Evolutionary conservation across 306 rosid species (phyloP).

Genomic region (Quercus gilva): DNA sequence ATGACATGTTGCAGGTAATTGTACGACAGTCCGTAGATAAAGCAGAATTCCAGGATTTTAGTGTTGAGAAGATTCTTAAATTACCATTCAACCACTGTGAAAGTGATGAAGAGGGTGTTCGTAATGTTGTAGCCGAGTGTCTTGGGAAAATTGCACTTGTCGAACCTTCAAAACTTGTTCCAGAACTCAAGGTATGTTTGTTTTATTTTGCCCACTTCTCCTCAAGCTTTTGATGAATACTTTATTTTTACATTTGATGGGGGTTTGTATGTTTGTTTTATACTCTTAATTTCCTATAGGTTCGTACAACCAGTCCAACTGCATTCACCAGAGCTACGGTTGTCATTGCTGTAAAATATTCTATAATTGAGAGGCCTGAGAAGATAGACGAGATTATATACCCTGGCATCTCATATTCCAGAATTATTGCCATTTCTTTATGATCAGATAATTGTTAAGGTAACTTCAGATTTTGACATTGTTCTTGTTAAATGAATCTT

Average conservation of each 20-base stretch:
- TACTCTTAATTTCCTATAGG: conserved; percentile 42
- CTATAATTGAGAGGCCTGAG: conserved; percentile 95
- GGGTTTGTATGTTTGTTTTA: conserved; percentile 3
- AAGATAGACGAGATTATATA: conserved; percentile 92
- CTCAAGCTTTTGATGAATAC: conserved; percentile 12
- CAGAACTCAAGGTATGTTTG: conserved; percentile 80
- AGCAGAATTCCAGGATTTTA: conserved; percentile 88
- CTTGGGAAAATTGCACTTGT: conserved; percentile 95
- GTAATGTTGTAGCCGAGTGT: conserved; percentile 98
- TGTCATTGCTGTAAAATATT: conserved; percentile 93
- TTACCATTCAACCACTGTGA: conserved; percentile 93
- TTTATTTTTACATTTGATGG: conserved; percentile 16
- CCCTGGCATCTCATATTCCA: conserved; percentile 88
- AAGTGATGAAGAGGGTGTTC: conserved; percentile 98
- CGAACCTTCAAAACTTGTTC: conserved; percentile 93
- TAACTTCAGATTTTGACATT: conserved; percentile 23
- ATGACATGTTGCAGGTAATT: conserved; percentile 58
- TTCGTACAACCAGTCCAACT: conserved; percentile 77
- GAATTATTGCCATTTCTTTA: conserved; percentile 92
- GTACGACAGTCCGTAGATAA: conserved; percentile 96
- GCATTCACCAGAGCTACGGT: conserved; percentile 99
- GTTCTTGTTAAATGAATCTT: not conserved
- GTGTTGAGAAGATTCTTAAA: conserved; percentile 93
- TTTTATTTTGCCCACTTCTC: conserved; percentile 4
- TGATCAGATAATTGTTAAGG: conserved; percentile 96